These are phyloP conservation scores for Rhododendron molle DNA, from an alignment of 148 eudicot species.

Conservation along the genomic window DNA sequence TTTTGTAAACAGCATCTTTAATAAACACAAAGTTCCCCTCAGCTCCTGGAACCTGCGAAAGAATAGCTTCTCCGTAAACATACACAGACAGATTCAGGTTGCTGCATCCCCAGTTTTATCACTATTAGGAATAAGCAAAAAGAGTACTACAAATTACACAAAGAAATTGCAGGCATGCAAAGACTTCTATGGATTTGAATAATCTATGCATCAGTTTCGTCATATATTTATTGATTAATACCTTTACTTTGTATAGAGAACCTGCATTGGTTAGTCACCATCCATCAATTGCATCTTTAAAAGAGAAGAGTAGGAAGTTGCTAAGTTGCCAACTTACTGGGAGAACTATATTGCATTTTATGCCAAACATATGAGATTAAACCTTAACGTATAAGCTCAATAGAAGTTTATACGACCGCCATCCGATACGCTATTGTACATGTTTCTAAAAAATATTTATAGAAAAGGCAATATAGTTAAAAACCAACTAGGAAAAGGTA, in stretches of 20 bases:
- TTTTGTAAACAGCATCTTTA: constrained; percentile 71
- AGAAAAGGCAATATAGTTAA: no score
- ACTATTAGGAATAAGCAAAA: no score
- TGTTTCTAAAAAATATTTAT: background rate
- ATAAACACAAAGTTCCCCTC: constrained; percentile 87
- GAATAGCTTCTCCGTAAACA: background rate
- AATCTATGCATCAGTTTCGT: background rate
- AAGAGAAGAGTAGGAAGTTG: background rate
- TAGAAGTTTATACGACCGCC: background rate
- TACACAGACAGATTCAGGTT: background rate
- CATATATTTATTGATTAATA: background rate
- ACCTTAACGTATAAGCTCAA: background rate
- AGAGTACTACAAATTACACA: background rate
- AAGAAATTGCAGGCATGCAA: background rate
- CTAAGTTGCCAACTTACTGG: background rate
- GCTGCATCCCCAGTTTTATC: background rate
- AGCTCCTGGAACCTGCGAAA: constrained; percentile 74
- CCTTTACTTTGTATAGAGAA: background rate
- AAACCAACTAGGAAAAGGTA: background rate
- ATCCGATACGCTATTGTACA: background rate
- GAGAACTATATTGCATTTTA: background rate
- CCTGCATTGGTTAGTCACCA: background rate
- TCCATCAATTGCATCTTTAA: background rate
- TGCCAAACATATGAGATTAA: background rate
- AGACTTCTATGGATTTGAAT: background rate